Conservation (phyloP, 1,139 yeast species). For the Hanseniaspora uvarum region DNA sequence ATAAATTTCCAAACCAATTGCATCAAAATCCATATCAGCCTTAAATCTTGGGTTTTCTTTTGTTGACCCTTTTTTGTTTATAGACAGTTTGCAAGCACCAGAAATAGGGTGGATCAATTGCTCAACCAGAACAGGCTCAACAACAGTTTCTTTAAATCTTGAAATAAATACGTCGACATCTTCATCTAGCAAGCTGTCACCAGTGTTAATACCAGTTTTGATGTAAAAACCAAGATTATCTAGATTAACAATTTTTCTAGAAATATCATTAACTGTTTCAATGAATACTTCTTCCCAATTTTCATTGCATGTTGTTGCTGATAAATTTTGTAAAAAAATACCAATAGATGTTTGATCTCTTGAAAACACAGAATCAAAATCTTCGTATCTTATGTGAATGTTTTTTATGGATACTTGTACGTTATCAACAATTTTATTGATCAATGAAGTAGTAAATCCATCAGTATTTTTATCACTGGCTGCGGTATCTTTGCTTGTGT, state of each 20-base stretch:
- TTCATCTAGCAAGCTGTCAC: slow-evolving; percentile 37
- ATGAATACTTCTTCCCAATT: slow-evolving; percentile 82
- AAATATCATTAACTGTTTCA: slow-evolving; percentile 53
- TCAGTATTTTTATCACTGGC: background rate
- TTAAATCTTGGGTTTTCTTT: slow-evolving; percentile 61
- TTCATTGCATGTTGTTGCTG: slow-evolving; percentile 83
- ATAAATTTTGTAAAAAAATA: slow-evolving; percentile 67
- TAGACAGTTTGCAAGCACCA: slow-evolving; percentile 72
- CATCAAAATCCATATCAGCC: slow-evolving; percentile 72
- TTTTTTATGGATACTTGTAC: slow-evolving; percentile 85
- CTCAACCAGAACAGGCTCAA: slow-evolving; percentile 37
- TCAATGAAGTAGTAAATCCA: slow-evolving; percentile 66
- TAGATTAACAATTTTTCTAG: slow-evolving; percentile 70
- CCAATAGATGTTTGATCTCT: slow-evolving; percentile 76
- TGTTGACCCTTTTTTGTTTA: slow-evolving; percentile 70
- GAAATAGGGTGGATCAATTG: slow-evolving; percentile 78
- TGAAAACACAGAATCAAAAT: slow-evolving; percentile 47
- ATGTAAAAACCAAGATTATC: slow-evolving; percentile 72
- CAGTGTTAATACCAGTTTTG: slow-evolving; percentile 52
- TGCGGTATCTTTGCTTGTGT: slow-evolving; percentile 48
- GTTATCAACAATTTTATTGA: slow-evolving; percentile 85
- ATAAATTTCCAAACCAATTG: slow-evolving; percentile 75
- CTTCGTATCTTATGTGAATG: slow-evolving; percentile 88
- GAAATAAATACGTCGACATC: slow-evolving; percentile 39
- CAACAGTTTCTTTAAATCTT: slow-evolving; percentile 35